Percentiles rank a stretch among this genome's conserved stretches.
These are phyloP conservation scores for Naegleria gruberi DNA, from an alignment of 208 protist genomes.

Conservation along the genomic window DNA sequence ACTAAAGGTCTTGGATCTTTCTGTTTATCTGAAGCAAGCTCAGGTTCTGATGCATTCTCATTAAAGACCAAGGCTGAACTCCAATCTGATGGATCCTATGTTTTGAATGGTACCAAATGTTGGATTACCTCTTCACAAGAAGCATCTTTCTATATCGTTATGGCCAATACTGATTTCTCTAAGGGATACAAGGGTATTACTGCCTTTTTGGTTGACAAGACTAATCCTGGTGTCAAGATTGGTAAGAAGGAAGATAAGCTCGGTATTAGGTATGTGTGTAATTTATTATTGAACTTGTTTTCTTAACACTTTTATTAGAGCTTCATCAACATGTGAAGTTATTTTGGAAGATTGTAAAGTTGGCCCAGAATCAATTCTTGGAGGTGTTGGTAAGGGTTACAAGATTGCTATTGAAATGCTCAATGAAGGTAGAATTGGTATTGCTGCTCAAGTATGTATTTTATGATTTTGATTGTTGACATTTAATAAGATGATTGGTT, in stretches of 20 bases:
- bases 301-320: slow-evolving; percentile 52
- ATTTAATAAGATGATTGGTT: neutral
- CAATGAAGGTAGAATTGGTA: slow-evolving; percentile 88
- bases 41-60: slow-evolving; percentile 78
- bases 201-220: slow-evolving; percentile 81
- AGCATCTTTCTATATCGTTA: slow-evolving; percentile 79
- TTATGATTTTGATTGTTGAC: too few relatives aligned
- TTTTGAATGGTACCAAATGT: slow-evolving; percentile 81
- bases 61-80: slow-evolving; percentile 69
- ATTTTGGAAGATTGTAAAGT: slow-evolving; percentile 75
- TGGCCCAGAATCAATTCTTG: slow-evolving; percentile 57
- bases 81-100: slow-evolving; percentile 60
- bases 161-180: slow-evolving; percentile 74
- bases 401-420: slow-evolving; percentile 83
- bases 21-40: slow-evolving; percentile 68
- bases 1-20: slow-evolving; percentile 69
- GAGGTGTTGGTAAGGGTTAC: slow-evolving; percentile 81
- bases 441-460: slow-evolving; percentile 73
- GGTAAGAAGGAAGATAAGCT: slow-evolving; percentile 87
- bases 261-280: slow-evolving; percentile 26
- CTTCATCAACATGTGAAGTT: slow-evolving; percentile 85
- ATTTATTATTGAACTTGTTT: neutral
- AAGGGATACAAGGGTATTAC: slow-evolving; percentile 86
- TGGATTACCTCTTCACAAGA: slow-evolving; percentile 85
- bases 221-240: slow-evolving; percentile 69